Evolutionary conservation across 192 early-diverging fungal genomes (phyloP), one percentile per base, ranked within the genome.

Genomic region (Rhizophlyctis rosea): DNA sequence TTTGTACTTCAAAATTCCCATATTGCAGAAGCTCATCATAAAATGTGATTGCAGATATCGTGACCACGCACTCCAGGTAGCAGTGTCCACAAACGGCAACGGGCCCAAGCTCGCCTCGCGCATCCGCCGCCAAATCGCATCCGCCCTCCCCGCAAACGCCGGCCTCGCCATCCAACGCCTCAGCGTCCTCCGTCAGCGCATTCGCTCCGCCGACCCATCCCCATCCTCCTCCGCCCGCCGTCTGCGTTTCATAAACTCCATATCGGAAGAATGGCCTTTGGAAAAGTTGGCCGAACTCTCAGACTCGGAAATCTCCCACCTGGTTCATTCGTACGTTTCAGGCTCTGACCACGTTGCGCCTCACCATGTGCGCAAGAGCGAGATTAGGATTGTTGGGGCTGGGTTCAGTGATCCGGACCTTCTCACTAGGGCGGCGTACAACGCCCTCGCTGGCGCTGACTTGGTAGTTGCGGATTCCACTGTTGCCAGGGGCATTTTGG

Each of bases 241-340:
- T 7, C 87, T 91, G 86, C 57, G 64, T 11, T 96, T 92, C 86
- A 81, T 96, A 53, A 86, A 80, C 25, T 76, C 81, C 54, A 56
- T 94, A 31, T 90, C 92, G 67, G 90, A 96, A 59, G 69, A 82
- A 35, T 94, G 92, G 92, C 79, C 83, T 14, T 78, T 92, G 25
- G 82, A 91, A 48, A 81, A 84, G 14, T 80, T 96, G 57, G 87
- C 86, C 0, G 64, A 66, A n/a, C 65, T 94, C 29, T 76, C 85
- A 25, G 82, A 88, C 13, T 62, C 73, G 33, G 80, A 81, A 44
- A 89, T 87, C 24, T 72, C 78, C 25, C 48, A 72, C 11, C 71
- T 94, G 52, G 64, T 86, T 3, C 67, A 83, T 29, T 77, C 76
- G n/a, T 94, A 88, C 39, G 7, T 44, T 55, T 57, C 57, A n/a